Evolutionary conservation across 176 grass and related monocot genomes (phyloP), one percentile per base, ranked within the genome.

Genomic region (Hsuehochloa calcarea): DNA sequence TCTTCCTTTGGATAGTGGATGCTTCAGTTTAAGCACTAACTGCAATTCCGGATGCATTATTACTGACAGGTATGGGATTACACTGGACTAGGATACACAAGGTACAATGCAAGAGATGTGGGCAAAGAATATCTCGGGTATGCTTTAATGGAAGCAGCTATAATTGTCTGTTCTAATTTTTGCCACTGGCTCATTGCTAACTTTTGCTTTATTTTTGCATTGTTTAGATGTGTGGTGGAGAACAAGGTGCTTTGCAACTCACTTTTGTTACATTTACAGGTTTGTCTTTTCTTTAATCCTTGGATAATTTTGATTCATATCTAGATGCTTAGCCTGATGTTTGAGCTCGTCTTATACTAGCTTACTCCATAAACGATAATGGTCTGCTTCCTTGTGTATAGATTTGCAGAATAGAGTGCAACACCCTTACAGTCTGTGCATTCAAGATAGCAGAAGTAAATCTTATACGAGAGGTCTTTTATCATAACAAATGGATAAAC

Each of bases 211-310:
- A 17, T 72, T 17, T 65, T 60, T 75, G 8, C 37, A 41, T 70
- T 73, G 25, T 87, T 70, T 90, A 99, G 96, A 85, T 99, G 93
- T 61, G 93, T 96, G 64, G 96, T 99, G 88, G 96, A 99, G 78
- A 99, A 99, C 86, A 99, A 96, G 74, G 96, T 99, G 80, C 96
- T 99, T 80, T 99, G 93, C 82, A 96, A 92, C 63, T 99, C 91
- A 15, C 84, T 99, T 72, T 59, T 99, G 76, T 58, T 96, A 72
- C 67, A 65, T 26, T 88, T 99, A 91, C 90, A 92, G 91, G 93
- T 99, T 47, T 79, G 72, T 91, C 29, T 79, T 69, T 78, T 75
- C 54, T 66, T 50, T 8, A 67, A 41, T 40, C 35, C 4, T 79
- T 79, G 41, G 26, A 73, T 72, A 49, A 12, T 79, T 44, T 45